phyloP scores from a whole-genome alignment of 257 asterid genomes.

The Misopates orontium region DNA sequence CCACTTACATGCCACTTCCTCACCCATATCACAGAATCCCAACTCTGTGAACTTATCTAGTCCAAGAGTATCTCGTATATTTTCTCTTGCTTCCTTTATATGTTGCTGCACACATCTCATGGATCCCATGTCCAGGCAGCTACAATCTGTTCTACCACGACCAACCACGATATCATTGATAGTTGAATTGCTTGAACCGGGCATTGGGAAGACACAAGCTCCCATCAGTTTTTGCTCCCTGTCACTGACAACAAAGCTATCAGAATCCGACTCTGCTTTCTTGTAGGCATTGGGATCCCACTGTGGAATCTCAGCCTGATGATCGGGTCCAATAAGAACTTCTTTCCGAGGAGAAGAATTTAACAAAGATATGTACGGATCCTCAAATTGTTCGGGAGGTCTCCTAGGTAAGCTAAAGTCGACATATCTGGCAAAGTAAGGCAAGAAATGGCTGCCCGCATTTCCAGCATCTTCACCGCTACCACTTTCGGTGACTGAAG shows the following conservation, averaged over 20 bases:
- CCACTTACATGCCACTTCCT: slow-evolving; percentile 67
- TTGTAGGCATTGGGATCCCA: slow-evolving; percentile 39
- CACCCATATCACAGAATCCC: slow-evolving; percentile 79
- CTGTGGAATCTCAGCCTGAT: slow-evolving; percentile 70
- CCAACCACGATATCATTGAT: slow-evolving; percentile 39
- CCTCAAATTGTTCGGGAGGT: slow-evolving; percentile 37
- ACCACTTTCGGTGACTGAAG: slow-evolving; percentile 59
- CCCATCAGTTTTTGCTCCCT: slow-evolving; percentile 44
- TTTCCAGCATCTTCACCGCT: slow-evolving; percentile 59
- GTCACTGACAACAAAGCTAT: slow-evolving; percentile 16
- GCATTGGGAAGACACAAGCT: slow-evolving; percentile 44
- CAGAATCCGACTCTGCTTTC: slow-evolving; percentile 19
- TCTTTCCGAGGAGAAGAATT: slow-evolving; percentile 40
- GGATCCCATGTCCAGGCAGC: slow-evolving; percentile 70
- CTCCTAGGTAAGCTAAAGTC: slow-evolving; percentile 47
- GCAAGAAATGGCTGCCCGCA: slow-evolving; percentile 35
- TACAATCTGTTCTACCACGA: slow-evolving; percentile 53
- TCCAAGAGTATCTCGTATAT: slow-evolving; percentile 47
- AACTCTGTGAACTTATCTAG: slow-evolving; percentile 41
- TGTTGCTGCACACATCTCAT: slow-evolving; percentile 77
- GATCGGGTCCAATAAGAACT: slow-evolving; percentile 60
- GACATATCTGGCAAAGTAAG: slow-evolving; percentile 40
- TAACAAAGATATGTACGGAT: slow-evolving; percentile 44
- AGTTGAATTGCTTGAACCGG: slow-evolving; percentile 34
- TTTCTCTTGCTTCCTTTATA: slow-evolving; percentile 62